Conservation (phyloP, 1,139 yeast genomes). For the Yamadazyma triangularis region DNA sequence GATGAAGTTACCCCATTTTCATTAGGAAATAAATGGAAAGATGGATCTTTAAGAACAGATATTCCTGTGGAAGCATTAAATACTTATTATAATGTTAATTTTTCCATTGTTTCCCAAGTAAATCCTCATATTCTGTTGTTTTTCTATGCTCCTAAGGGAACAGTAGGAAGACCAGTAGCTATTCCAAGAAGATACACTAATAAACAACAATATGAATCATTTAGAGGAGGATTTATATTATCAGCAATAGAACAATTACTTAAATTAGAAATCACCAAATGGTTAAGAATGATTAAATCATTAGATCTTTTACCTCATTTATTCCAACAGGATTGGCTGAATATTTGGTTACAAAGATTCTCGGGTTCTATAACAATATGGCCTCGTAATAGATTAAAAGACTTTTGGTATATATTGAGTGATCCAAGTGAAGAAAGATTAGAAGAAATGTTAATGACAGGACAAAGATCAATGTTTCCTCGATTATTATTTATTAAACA, state of each 20-base stretch:
- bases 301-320: constrained; percentile 66
- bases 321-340: constrained; percentile 78
- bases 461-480: constrained; percentile 66
- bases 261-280: constrained; percentile 68
- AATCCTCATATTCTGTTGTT: constrained; percentile 78
- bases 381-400: constrained; percentile 60
- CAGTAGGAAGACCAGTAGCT: constrained; percentile 76
- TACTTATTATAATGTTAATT: constrained; percentile 74
- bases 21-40: constrained; percentile 72
- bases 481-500: constrained; percentile 60
- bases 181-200: constrained; percentile 44
- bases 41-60: constrained; percentile 70
- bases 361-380: constrained; percentile 75
- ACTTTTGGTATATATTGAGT: constrained; percentile 60
- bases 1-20: constrained; percentile 57
- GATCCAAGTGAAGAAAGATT: constrained; percentile 64
- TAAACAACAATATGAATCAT: constrained; percentile 34
- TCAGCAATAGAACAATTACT: constrained; percentile 69
- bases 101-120: constrained; percentile 74
- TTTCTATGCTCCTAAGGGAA: constrained; percentile 75
- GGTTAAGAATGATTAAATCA: constrained; percentile 64
- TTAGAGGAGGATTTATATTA: constrained; percentile 75
- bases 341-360: constrained; percentile 68
- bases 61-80: constrained; percentile 66
- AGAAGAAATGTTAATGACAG: constrained; percentile 53